Evolutionary conservation across 768 basidiomycete species (phyloP).

Genomic region (Boletus fagicola): DNA sequence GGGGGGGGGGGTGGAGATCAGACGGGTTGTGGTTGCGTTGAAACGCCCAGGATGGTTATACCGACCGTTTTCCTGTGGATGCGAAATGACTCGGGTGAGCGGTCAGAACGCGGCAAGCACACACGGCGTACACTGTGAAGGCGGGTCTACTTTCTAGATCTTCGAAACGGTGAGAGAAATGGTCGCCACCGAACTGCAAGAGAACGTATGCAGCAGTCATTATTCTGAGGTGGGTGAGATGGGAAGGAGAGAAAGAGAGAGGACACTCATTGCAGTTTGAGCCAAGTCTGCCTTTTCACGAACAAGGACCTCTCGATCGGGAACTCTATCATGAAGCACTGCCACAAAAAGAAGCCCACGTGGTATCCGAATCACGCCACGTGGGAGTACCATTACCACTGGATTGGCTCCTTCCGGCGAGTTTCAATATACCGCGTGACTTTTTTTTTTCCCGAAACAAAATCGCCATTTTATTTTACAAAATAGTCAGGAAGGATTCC

Average conservation of each 20-base stretch:
- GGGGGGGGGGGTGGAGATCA: neutral
- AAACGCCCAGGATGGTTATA: neutral
- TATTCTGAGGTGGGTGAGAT: conserved; percentile 28
- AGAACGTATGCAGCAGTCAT: conserved; percentile 48
- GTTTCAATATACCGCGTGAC: conserved; percentile 14
- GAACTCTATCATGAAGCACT: conserved; percentile 30
- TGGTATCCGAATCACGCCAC: conserved; percentile 33
- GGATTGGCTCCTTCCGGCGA: conserved; percentile 10
- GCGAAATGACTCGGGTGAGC: conserved; percentile 1
- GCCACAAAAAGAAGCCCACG: conserved; percentile 34
- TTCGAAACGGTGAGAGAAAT: conserved; percentile 57
- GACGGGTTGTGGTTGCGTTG: neutral
- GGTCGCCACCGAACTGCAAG: conserved; percentile 64
- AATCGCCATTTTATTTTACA: neutral
- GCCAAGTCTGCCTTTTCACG: conserved; percentile 33
- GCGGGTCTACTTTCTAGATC: conserved; percentile 63
- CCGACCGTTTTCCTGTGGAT: conserved; percentile 24
- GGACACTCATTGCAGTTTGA: neutral
- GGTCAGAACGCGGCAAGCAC: neutral
- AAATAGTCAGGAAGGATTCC: neutral
- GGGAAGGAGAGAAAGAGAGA: conserved; percentile 15
- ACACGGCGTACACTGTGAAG: conserved; percentile 59
- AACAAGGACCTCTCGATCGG: conserved; percentile 44
- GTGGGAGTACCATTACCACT: conserved; percentile 31
- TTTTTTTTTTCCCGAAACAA: neutral